Percentiles rank a stretch among this genome's conserved stretches.
phyloP scores from a whole-genome alignment of 2,329 filamentous ascomycete species.

The Phialocephala subalpina region DNA sequence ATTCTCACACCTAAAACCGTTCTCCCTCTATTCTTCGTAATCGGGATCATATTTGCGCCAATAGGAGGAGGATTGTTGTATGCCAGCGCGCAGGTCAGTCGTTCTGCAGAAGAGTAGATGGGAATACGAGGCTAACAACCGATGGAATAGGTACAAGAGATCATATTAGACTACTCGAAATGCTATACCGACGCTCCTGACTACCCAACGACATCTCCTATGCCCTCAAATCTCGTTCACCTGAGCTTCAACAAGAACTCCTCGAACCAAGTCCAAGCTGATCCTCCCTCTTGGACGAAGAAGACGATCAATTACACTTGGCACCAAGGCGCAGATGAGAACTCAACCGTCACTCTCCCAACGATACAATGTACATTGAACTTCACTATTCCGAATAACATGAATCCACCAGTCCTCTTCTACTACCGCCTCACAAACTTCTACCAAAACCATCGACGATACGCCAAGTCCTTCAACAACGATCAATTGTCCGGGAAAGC shows the following conservation, averaged over 20 bases:
- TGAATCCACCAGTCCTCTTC: conserved; percentile 84
- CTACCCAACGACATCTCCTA: conserved; percentile 51
- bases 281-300: conserved; percentile 34
- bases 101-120: background rate
- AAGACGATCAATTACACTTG: conserved; percentile 50
- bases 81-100: conserved; percentile 78
- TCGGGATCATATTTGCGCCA: conserved; percentile 92
- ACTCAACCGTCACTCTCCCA: conserved; percentile 32
- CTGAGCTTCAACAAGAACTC: conserved; percentile 74
- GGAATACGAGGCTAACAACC: conserved; percentile 25
- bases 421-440: conserved; percentile 98
- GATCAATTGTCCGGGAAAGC: conserved; percentile 81
- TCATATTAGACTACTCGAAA: conserved; percentile 88
- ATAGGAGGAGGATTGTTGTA: conserved; percentile 88
- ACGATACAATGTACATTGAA: conserved; percentile 71
- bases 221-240: conserved; percentile 65
- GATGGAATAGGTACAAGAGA: conserved; percentile 78
- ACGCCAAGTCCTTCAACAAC: conserved; percentile 87
- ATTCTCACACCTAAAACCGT: conserved; percentile 96
- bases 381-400: conserved; percentile 81
- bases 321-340: conserved; percentile 40
- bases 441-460: conserved; percentile 98
- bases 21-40: conserved; percentile 86
- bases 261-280: conserved; percentile 37
- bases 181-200: conserved; percentile 68